Evolutionary conservation across 805 yeast genomes (phyloP).

Genomic region (Lipomyces chichibuensis): DNA sequence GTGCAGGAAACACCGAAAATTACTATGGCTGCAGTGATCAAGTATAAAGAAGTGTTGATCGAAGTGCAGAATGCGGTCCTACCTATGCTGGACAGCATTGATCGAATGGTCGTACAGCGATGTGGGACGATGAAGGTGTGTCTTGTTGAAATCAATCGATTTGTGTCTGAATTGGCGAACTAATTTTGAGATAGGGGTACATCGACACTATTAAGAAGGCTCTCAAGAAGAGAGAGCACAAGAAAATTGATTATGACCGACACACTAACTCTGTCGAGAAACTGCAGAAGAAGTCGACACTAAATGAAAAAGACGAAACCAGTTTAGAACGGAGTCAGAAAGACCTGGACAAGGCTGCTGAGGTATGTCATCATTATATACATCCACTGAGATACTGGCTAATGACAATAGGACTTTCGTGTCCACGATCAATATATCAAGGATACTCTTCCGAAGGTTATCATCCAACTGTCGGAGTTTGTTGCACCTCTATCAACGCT

Average conservation of each 20-base stretch:
- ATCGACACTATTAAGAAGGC: constrained; percentile 42
- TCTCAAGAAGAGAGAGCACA: constrained; percentile 45
- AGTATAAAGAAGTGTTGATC: constrained; percentile 37
- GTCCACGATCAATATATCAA: constrained; percentile 42
- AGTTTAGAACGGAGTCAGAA: constrained; percentile 38
- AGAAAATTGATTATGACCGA: constrained; percentile 47
- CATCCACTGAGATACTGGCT: neutral
- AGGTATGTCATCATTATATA: constrained; percentile 5
- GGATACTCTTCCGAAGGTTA: constrained; percentile 39
- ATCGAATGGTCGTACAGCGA: constrained; percentile 33
- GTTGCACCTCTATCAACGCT: constrained; percentile 41
- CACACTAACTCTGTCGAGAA: constrained; percentile 42
- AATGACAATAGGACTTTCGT: constrained; percentile 35
- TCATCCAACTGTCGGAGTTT: constrained; percentile 42
- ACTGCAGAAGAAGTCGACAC: constrained; percentile 37
- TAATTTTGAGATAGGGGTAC: constrained; percentile 26
- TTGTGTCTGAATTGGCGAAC: neutral
- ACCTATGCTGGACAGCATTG: constrained; percentile 38
- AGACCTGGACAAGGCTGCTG: constrained; percentile 42
- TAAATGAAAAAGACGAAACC: constrained; percentile 41
- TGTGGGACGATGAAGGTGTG: constrained; percentile 36
- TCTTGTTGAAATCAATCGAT: neutral
- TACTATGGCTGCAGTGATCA: constrained; percentile 38
- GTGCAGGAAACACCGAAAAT: constrained; percentile 42
- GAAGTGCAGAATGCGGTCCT: constrained; percentile 36